Evolutionary conservation across 768 basidiomycete genomes (phyloP).

Genomic region (Kwoniella sp.): DNA sequence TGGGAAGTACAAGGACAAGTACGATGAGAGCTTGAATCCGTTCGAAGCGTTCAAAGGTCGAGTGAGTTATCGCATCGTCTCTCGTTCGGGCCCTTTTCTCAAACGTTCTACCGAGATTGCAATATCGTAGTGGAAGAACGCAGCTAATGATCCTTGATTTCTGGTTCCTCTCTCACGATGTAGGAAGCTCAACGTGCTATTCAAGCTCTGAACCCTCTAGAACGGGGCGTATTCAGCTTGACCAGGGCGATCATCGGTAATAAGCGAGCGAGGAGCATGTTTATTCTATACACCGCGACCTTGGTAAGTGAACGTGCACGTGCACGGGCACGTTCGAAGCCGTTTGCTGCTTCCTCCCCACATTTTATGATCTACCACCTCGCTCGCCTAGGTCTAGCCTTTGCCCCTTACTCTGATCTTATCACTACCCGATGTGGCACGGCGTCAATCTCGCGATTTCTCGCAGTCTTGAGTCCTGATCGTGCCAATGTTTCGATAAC

Average conservation of each 20-base stretch:
- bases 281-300: slow-evolving; percentile 74
- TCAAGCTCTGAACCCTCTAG: slow-evolving; percentile 84
- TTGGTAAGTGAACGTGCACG: slow-evolving; percentile 40
- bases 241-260: slow-evolving; percentile 86
- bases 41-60: slow-evolving; percentile 96
- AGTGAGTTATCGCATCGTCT: slow-evolving; percentile 63
- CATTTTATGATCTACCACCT: no score
- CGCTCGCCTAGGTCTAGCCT: no score
- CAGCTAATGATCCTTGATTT: neutral
- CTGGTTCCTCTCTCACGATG: no score
- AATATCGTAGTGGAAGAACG: neutral
- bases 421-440: no score
- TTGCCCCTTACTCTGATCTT: no score
- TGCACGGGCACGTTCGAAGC: no score
- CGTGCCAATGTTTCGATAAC: no score
- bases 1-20: slow-evolving; percentile 83
- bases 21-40: slow-evolving; percentile 97
- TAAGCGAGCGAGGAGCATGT: slow-evolving; percentile 82
- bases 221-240: slow-evolving; percentile 79
- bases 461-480: no score
- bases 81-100: no score
- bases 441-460: no score
- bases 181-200: slow-evolving; percentile 96
- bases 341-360: neutral
- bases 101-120: no score